These are phyloP conservation scores for Cladosporium sp. DNA, from an alignment of 2,329 filamentous ascomycete species.

Conservation along the genomic window DNA sequence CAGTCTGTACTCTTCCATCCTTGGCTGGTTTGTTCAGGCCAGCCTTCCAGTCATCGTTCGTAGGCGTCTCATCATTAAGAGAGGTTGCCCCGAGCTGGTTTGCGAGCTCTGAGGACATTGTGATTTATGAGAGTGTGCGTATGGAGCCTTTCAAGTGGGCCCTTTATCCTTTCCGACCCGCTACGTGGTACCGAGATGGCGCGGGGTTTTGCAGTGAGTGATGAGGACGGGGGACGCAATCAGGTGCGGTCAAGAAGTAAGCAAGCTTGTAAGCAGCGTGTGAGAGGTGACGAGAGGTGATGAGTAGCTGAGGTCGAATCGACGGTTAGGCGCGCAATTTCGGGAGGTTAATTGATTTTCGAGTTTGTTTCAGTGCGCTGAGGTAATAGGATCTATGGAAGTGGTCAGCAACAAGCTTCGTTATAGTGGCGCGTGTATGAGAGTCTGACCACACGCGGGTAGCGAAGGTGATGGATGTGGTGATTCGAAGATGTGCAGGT, in stretches of 20 bases:
- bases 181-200: background rate
- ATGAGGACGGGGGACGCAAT: background rate
- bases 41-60: conserved; percentile 60
- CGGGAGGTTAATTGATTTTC: conserved; percentile 3
- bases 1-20: conserved; percentile 75
- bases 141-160: conserved; percentile 1
- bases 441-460: conserved; percentile 2
- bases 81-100: conserved; percentile 54
- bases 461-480: background rate
- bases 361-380: conserved; percentile 2
- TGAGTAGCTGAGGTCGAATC: conserved; percentile 8
- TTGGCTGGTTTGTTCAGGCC: conserved; percentile 66
- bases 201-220: background rate
- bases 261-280: background rate
- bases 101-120: conserved; percentile 48
- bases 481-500: background rate
- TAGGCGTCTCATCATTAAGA: conserved; percentile 42
- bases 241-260: background rate
- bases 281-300: background rate
- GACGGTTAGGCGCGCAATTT: conserved; percentile 12
- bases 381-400: background rate
- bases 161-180: background rate
- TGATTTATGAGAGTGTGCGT: conserved; percentile 12
- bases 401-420: background rate
- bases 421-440: background rate